phyloP scores from a whole-genome alignment of 2,329 filamentous ascomycete genomes.

The Sclerotinia sclerotiorum region DNA sequence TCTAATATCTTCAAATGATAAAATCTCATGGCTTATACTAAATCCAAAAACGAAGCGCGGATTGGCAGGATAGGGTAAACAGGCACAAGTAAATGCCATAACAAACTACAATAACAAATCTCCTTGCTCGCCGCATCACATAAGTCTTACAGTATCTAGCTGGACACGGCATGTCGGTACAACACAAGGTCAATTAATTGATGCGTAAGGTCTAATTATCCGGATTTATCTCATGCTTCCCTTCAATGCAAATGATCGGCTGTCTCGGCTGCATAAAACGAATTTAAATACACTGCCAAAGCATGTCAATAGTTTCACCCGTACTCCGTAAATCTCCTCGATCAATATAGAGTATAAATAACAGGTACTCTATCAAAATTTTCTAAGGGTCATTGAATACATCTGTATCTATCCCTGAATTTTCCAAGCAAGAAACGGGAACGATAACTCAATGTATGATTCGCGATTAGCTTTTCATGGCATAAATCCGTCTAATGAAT shows the following conservation, averaged over 20 bases:
- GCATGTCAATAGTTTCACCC: neutral
- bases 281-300: neutral
- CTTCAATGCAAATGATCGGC: neutral
- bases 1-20: neutral
- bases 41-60: neutral
- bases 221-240: neutral
- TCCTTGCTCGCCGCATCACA: neutral
- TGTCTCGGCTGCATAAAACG: slow-evolving; percentile 4
- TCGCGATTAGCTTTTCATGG: neutral
- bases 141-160: neutral
- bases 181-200: neutral
- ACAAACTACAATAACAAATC: neutral
- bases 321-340: neutral
- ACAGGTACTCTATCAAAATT: neutral
- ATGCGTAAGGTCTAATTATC: neutral
- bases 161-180: neutral
- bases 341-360: neutral
- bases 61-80: neutral
- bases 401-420: neutral
- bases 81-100: neutral
- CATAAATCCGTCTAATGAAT: neutral
- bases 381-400: neutral
- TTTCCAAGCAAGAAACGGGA: neutral
- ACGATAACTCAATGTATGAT: neutral
- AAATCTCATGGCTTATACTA: neutral